Evolutionary conservation across 106 monocot species (phyloP).

Genomic region (Phalaenopsis aphrodite): DNA sequence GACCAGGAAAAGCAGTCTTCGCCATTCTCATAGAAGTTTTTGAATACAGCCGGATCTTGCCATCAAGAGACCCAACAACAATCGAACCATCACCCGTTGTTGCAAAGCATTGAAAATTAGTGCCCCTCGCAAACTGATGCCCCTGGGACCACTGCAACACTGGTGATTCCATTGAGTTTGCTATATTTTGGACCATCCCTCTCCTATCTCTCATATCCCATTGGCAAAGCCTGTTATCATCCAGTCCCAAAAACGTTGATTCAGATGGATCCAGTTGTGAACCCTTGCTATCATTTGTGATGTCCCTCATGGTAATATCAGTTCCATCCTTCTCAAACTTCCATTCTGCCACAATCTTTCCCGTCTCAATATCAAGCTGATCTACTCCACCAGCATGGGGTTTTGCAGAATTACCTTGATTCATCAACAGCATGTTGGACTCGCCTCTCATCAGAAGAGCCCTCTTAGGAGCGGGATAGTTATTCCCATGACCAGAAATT

Average conservation of each 20-base stretch:
- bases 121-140: conserved; percentile 85
- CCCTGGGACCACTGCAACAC: conserved; percentile 79
- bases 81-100: conserved; percentile 81
- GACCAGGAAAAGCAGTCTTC: conserved; percentile 84
- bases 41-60: conserved; percentile 83
- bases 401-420: conserved; percentile 29
- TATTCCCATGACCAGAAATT: conserved; percentile 17
- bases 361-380: conserved; percentile 80
- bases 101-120: conserved; percentile 91
- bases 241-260: conserved; percentile 78
- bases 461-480: conserved; percentile 49
- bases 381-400: conserved; percentile 50
- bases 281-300: conserved; percentile 81
- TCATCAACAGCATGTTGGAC: conserved; percentile 91
- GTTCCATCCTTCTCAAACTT: conserved; percentile 82
- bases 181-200: conserved; percentile 67
- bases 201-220: conserved; percentile 83
- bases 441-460: conserved; percentile 76
- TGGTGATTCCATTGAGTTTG: conserved; percentile 40
- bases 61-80: conserved; percentile 79
- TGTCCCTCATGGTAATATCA: conserved; percentile 72
- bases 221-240: conserved; percentile 71
- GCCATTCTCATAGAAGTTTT: conserved; percentile 93
- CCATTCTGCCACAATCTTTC: conserved; percentile 78
- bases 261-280: conserved; percentile 71